Conservation (phyloP, 116 monocot species). For the Cymodocea nodosa region DNA sequence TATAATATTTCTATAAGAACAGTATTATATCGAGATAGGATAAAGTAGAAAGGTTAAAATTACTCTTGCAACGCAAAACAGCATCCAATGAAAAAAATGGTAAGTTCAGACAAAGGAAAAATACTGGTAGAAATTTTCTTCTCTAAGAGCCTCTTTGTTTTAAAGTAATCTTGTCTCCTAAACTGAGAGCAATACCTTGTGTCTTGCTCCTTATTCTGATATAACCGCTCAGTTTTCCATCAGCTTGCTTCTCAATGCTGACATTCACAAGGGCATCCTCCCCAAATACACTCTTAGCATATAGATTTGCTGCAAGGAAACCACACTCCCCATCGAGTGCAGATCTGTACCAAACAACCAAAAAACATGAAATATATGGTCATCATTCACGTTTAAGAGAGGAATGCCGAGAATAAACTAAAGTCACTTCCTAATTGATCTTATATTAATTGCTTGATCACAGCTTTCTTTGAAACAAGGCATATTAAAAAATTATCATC, state of each 20-base stretch:
- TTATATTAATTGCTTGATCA: not conserved
- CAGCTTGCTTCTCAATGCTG: constrained; percentile 72
- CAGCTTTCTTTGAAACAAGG: not conserved
- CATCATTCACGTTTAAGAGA: not conserved
- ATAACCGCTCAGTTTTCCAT: constrained; percentile 82
- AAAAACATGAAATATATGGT: not conserved
- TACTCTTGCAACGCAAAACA: too few species aligned
- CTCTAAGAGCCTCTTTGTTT: constrained; percentile 37
- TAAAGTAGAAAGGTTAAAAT: too few species aligned
- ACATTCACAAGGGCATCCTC: constrained; percentile 88
- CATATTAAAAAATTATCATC: not conserved
- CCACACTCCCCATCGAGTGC: constrained; percentile 84
- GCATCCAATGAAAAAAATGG: too few species aligned
- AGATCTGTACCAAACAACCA: constrained; percentile 25
- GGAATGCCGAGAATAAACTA: not conserved
- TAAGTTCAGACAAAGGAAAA: too few species aligned
- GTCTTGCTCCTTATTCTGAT: constrained; percentile 93
- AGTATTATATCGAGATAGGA: too few species aligned
- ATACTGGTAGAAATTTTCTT: not conserved
- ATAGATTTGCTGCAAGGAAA: constrained; percentile 77
- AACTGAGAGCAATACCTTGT: constrained; percentile 86
- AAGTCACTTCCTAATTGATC: not conserved
- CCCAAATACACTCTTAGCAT: constrained; percentile 92
- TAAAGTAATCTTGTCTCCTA: constrained; percentile 94
- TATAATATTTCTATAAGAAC: too few species aligned